Evolutionary conservation across 2,329 filamentous ascomycete species (phyloP).

Genomic region (Aspergillus sp.): DNA sequence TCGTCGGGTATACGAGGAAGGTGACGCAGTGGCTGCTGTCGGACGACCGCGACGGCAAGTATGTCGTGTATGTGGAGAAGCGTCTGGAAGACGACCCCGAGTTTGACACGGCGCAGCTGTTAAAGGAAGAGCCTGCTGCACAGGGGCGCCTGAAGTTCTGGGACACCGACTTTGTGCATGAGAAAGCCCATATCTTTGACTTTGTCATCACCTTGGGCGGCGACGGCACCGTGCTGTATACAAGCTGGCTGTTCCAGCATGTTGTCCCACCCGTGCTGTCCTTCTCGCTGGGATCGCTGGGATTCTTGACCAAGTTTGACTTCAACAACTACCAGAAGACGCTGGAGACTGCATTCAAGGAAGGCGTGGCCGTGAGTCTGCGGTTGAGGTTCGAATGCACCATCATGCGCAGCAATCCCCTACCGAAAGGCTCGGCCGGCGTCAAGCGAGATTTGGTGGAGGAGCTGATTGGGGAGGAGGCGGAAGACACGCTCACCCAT

Average conservation of each 20-base stretch:
- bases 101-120: constrained; percentile 70
- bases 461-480: constrained; percentile 83
- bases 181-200: constrained; percentile 83
- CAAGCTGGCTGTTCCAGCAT: constrained; percentile 94
- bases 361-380: constrained; percentile 85
- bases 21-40: constrained; percentile 78
- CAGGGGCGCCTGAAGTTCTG: constrained; percentile 72
- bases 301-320: constrained; percentile 96
- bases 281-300: constrained; percentile 86
- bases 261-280: constrained; percentile 91
- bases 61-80: constrained; percentile 79
- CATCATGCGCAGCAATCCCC: constrained; percentile 68
- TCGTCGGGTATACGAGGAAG: constrained; percentile 75
- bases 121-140: constrained; percentile 59
- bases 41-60: constrained; percentile 63
- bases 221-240: constrained; percentile 95
- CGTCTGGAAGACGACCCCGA: constrained; percentile 67
- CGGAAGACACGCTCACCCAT: constrained; percentile 81
- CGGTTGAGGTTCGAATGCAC: constrained; percentile 89
- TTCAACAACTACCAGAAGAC: constrained; percentile 72
- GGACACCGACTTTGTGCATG: constrained; percentile 74
- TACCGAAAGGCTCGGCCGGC: constrained; percentile 25
- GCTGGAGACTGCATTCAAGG: constrained; percentile 68
- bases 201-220: constrained; percentile 90
- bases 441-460: constrained; percentile 72